These are phyloP conservation scores for Penicillium samsonianum DNA, from an alignment of 495 filamentous ascomycete genomes.

Conservation along the genomic window DNA sequence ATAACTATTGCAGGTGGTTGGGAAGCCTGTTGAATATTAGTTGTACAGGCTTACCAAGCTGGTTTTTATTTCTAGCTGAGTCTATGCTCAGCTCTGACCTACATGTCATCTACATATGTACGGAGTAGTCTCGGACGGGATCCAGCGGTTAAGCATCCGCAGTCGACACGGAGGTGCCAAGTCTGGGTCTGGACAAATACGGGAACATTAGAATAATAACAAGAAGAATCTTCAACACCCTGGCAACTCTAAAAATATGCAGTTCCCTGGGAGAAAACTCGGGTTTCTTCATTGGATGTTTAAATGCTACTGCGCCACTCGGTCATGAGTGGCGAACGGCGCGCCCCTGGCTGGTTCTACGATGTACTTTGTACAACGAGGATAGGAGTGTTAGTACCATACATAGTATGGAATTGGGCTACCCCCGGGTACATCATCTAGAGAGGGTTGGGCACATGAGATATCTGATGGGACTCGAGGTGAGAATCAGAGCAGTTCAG, in stretches of 20 bases:
- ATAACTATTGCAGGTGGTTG: background rate
- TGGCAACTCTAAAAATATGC: slow-evolving; percentile 16
- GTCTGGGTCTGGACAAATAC: background rate
- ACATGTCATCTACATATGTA: background rate
- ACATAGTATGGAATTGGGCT: background rate
- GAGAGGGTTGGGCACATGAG: background rate
- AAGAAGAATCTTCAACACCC: background rate
- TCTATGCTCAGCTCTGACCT: background rate
- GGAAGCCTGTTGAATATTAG: background rate
- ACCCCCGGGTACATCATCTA: background rate
- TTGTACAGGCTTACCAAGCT: background rate
- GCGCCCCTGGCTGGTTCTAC: background rate
- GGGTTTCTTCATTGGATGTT: slow-evolving; percentile 8
- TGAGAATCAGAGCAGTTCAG: background rate
- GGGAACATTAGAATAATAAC: background rate
- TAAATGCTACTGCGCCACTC: slow-evolving; percentile 24
- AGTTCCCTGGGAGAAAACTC: slow-evolving; percentile 2
- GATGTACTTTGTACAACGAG: background rate
- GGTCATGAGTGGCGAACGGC: slow-evolving; percentile 17
- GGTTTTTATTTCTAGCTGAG: background rate
- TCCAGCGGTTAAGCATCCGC: background rate
- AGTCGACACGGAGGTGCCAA: background rate
- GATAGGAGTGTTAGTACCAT: background rate
- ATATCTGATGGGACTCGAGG: background rate
- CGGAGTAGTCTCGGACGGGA: background rate